These are phyloP conservation scores for Hypoxylon sp. DNA, from an alignment of 2,329 filamentous ascomycete species.

Conservation along the genomic window DNA sequence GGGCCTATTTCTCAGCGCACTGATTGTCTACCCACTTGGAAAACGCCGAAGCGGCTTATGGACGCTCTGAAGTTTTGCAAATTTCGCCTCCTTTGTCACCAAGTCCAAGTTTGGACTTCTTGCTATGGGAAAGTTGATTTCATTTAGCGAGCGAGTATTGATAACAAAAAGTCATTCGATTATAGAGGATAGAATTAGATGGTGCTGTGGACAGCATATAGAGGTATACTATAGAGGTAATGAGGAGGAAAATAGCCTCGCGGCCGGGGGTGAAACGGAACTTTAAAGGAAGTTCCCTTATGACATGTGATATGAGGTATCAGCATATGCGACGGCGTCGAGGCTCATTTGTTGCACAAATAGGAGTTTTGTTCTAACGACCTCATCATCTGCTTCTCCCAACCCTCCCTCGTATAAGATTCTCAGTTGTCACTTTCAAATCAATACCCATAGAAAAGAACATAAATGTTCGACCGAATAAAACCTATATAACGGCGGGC, in stretches of 20 bases:
- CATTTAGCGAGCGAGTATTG: constrained; percentile 39
- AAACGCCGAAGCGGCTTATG: constrained; percentile 66
- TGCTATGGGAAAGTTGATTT: constrained; percentile 26
- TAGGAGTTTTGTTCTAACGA: constrained; percentile 17
- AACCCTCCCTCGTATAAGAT: constrained; percentile 3
- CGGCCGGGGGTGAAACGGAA: constrained; percentile 32
- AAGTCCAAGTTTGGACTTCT: constrained; percentile 26
- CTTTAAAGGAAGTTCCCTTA: constrained; percentile 29
- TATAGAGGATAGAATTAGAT: constrained; percentile 42
- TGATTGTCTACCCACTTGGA: constrained; percentile 65
- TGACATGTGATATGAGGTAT: constrained; percentile 45
- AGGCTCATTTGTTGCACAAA: constrained; percentile 37
- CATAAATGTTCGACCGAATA: background rate
- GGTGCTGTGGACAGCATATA: constrained; percentile 42
- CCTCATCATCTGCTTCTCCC: constrained; percentile 7
- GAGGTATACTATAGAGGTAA: constrained; percentile 45
- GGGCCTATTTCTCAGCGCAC: constrained; percentile 64
- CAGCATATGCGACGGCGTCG: constrained; percentile 43
- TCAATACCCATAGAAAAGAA: background rate
- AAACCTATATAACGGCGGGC: background rate
- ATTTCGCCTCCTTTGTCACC: constrained; percentile 13
- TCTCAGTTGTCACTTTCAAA: background rate
- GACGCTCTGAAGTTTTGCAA: constrained; percentile 58
- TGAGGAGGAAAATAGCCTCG: constrained; percentile 42
- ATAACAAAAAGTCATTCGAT: constrained; percentile 29